Base-by-base conservation (phyloP, 345 rosid species). In the Aurinia saxatilis region DNA sequence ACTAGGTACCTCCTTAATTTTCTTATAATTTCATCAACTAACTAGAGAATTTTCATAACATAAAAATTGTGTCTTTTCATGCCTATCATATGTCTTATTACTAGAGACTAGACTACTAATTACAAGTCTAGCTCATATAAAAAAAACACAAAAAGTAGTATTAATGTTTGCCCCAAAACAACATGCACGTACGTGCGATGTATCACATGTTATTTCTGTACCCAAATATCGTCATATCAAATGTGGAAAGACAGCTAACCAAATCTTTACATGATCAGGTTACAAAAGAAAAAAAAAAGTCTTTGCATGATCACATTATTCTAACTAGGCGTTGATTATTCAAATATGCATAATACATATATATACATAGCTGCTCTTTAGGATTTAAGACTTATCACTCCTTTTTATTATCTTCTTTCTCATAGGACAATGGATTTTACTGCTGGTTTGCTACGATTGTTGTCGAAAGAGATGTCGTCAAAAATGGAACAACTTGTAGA, bases 401-500 rank as follows among this genome's bases (percentile, higher is more conserved):
- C 30, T 40, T 29, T 37, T 40, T 29, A 50, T 19, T 39, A 8
- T 45, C 3, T 44, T 29, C 9, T 34, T 48, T 5, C 36, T 45
- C 42, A 41, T 74, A 93, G 99, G 53, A 82, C 95, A 29, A 52
- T 93, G 79, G 88, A 93, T 66, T 93, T 93, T 65, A 56, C 76
- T 9, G 81, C 50, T 42, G 77, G 80, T 10, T 79, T 93, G 38
- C 54, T 89, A 18, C 74, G 80, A 73, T 80, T 77, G 42, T 42
- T 89, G 65, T 67, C 77, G 1, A 68, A 67, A 71, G 87, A 90
- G 49, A 76, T 71, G 15, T 86, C 61, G 31, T 70, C 79, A 34
- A 80, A 73, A 69, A 85, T 93, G 84, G 95, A 84, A 70, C 60
- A 79, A 65, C 76, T 77, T 52, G 96, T 93, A 73, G 93, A 87